Percentiles rank a stretch among this genome's conserved stretches.
These are phyloP conservation scores for Grifola frondosa DNA, from an alignment of 1,284 basidiomycete genomes.

Conservation along the genomic window DNA sequence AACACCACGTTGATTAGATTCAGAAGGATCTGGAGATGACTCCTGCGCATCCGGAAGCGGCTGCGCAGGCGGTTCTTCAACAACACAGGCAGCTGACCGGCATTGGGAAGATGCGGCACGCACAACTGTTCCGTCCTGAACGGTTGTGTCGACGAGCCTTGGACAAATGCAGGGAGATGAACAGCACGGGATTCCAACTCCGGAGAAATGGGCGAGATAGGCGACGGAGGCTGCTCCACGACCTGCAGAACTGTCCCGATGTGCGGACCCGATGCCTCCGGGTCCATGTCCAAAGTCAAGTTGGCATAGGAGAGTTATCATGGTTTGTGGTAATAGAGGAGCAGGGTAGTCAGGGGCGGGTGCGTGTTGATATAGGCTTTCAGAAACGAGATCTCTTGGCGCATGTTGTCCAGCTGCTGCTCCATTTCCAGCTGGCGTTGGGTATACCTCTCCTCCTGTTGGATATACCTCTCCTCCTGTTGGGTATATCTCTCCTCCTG, in stretches of 20 bases:
- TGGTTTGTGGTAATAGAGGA: not conserved
- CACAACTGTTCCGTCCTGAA: slow-evolving; percentile 5
- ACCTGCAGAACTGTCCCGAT: slow-evolving; percentile 11
- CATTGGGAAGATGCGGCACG: not conserved
- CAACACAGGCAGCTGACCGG: no score
- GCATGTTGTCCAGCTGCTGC: slow-evolving; percentile 54
- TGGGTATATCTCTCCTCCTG: slow-evolving; percentile 58
- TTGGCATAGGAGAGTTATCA: not conserved
- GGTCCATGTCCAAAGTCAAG: not conserved
- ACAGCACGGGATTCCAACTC: not conserved
- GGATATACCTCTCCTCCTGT: no score
- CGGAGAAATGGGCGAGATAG: slow-evolving; percentile 10
- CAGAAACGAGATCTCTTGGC: slow-evolving; percentile 54
- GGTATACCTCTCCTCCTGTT: slow-evolving; percentile 54
- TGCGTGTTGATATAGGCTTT: slow-evolving; percentile 40
- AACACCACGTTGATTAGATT: no score
- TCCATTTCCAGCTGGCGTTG: slow-evolving; percentile 61
- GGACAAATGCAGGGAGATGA: slow-evolving; percentile 35
- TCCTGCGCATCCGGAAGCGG: no score
- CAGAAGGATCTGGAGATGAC: no score
- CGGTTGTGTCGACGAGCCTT: slow-evolving; percentile 41
- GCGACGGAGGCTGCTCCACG: slow-evolving; percentile 1
- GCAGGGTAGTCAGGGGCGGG: slow-evolving; percentile 11
- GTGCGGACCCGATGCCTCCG: slow-evolving; percentile 1
- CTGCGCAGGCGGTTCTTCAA: no score